Percentiles rank a stretch among this genome's conserved stretches.
Conservation (phyloP, 2,329 filamentous ascomycete genomes). For the Magnaporthiopsis rhizophila region DNA sequence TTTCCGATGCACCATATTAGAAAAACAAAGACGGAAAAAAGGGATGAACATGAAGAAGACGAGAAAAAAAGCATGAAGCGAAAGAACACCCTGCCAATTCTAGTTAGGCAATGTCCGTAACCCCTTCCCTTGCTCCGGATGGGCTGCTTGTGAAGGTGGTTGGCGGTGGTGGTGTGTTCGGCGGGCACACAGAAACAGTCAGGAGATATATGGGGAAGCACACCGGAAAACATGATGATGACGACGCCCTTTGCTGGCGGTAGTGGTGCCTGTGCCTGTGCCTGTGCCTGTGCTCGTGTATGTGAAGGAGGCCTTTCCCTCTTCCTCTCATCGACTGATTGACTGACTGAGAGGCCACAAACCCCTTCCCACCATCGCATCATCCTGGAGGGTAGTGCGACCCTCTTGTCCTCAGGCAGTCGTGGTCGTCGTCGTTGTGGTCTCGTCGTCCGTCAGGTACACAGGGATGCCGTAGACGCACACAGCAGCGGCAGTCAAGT, state of each 20-base stretch:
- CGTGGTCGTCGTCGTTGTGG: not conserved
- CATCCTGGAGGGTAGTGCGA: not conserved
- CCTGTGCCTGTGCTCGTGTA: not conserved
- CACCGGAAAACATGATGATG: not conserved
- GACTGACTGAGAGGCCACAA: not conserved
- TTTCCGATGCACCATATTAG: not conserved
- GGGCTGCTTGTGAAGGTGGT: not conserved
- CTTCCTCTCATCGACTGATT: not conserved
- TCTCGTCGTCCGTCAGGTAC: constrained; percentile 46
- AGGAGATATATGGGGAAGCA: not conserved
- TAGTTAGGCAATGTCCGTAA: not conserved
- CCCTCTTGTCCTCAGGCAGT: not conserved
- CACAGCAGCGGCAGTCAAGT: constrained; percentile 87
- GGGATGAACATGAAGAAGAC: not conserved
- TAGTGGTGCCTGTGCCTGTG: not conserved
- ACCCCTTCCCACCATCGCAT: not conserved
- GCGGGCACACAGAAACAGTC: not conserved
- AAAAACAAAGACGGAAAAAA: not conserved
- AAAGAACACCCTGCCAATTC: not conserved
- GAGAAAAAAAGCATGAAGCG: not conserved
- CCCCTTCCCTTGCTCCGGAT: no score
- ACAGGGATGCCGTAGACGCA: constrained; percentile 94
- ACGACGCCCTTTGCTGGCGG: not conserved
- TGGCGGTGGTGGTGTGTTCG: no score
- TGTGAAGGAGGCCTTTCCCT: not conserved